Conservation (phyloP, 1,284 basidiomycete genomes). For the Tilletia indica region DNA sequence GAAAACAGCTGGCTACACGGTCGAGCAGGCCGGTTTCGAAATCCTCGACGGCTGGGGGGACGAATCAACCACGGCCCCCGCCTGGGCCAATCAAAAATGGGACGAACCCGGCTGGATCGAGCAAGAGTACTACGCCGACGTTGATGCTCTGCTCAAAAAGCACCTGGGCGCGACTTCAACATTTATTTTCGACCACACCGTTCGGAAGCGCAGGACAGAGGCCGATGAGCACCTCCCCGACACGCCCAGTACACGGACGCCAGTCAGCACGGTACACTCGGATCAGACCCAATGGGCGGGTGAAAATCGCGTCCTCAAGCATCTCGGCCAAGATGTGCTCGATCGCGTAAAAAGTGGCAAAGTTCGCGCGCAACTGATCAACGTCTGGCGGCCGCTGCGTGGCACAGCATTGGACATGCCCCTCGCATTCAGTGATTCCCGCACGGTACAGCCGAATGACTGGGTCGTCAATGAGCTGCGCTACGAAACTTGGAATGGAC, state of each 20-base stretch:
- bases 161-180: constrained; percentile 37
- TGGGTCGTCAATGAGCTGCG: constrained; percentile 35
- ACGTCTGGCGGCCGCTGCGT: constrained; percentile 69
- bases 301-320: constrained; percentile 38
- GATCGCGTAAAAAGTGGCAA: constrained; percentile 35
- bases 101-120: constrained; percentile 34
- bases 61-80: constrained; percentile 25
- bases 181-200: constrained; percentile 46
- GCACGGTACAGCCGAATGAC: constrained; percentile 58
- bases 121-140: constrained; percentile 37
- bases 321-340: constrained; percentile 38
- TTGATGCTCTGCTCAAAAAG: constrained; percentile 38
- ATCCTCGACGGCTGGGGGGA: constrained; percentile 37
- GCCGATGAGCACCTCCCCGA: constrained; percentile 33
- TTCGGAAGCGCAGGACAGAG: constrained; percentile 35
- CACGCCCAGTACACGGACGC: constrained; percentile 34
- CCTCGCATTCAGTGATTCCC: constrained; percentile 66
- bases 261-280: constrained; percentile 35
- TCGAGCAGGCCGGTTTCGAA: constrained; percentile 39
- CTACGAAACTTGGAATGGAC: constrained; percentile 38
- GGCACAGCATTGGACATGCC: constrained; percentile 65
- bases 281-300: constrained; percentile 43
- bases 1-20: constrained; percentile 29
- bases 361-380: constrained; percentile 67
- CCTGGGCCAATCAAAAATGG: constrained; percentile 37